A percentile compares a stretch with the other conserved stretches of the same genome.
phyloP scores from a whole-genome alignment of 2,329 filamentous ascomycete species.

The Phoma sp. region DNA sequence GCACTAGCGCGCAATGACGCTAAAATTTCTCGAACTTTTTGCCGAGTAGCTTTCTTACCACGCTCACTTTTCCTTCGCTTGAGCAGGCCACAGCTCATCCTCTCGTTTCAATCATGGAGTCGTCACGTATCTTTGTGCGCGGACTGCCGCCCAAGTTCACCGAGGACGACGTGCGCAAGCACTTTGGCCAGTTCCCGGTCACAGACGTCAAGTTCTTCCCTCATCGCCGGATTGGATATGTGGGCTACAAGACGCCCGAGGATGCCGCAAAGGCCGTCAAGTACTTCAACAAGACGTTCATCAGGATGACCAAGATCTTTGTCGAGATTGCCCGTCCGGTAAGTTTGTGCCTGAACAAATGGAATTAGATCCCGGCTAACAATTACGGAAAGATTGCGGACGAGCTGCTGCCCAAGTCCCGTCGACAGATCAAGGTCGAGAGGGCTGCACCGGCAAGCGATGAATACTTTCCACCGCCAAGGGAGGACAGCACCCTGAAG shows the following conservation, averaged over 20 bases:
- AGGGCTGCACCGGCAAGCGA: conserved; percentile 27
- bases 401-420: conserved; percentile 45
- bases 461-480: conserved; percentile 37
- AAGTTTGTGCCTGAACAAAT: conserved; percentile 38
- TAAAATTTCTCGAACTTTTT: conserved; percentile 19
- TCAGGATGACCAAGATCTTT: conserved; percentile 92
- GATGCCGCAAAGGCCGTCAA: conserved; percentile 84
- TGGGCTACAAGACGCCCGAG: conserved; percentile 86
- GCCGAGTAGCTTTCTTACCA: conserved; percentile 12
- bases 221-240: conserved; percentile 90
- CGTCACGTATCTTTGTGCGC: conserved; percentile 75
- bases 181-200: conserved; percentile 82
- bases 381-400: conserved; percentile 37
- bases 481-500: conserved; percentile 62
- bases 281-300: conserved; percentile 95
- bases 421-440: conserved; percentile 41
- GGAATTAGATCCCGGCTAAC: conserved; percentile 42
- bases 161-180: conserved; percentile 84
- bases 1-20: conserved; percentile 17
- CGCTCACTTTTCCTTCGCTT: conserved; percentile 14
- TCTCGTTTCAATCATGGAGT: conserved; percentile 63
- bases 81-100: conserved; percentile 27
- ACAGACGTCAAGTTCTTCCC: conserved; percentile 94
- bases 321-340: conserved; percentile 89
- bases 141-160: conserved; percentile 84